Conservation (phyloP, 805 yeast genomes). For the Wickerhamomyces kurtzmanii region DNA sequence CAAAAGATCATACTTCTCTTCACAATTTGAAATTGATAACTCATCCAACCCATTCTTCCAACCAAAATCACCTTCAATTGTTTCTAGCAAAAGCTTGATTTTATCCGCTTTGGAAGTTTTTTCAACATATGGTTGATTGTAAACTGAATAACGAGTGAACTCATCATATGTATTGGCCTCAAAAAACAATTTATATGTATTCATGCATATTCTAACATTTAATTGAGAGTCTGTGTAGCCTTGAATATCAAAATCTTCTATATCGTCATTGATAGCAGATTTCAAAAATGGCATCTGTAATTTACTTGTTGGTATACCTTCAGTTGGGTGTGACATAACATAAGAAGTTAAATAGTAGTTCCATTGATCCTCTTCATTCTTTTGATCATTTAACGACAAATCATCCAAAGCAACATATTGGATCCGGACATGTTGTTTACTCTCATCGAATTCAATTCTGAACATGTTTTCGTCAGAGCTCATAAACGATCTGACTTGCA, state of each 20-base stretch:
- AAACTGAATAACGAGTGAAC: slow-evolving; percentile 54
- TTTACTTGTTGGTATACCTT: slow-evolving; percentile 76
- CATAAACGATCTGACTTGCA: slow-evolving; percentile 78
- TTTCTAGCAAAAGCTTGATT: slow-evolving; percentile 22
- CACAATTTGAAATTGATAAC: slow-evolving; percentile 19
- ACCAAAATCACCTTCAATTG: slow-evolving; percentile 44
- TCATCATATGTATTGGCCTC: slow-evolving; percentile 74
- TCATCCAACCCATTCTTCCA: slow-evolving; percentile 42
- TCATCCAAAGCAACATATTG: slow-evolving; percentile 86
- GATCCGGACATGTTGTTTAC: slow-evolving; percentile 44
- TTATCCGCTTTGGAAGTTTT: slow-evolving; percentile 23
- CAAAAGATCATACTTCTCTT: slow-evolving; percentile 13
- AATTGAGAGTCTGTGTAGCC: slow-evolving; percentile 63
- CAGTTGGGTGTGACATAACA: slow-evolving; percentile 94
- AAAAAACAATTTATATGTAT: slow-evolving; percentile 72
- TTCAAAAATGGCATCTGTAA: slow-evolving; percentile 74
- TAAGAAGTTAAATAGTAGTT: slow-evolving; percentile 90
- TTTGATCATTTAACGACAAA: slow-evolving; percentile 65
- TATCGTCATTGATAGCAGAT: slow-evolving; percentile 42
- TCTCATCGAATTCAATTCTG: slow-evolving; percentile 63
- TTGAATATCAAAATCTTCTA: slow-evolving; percentile 40
- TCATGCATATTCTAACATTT: slow-evolving; percentile 69
- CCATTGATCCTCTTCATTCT: slow-evolving; percentile 73
- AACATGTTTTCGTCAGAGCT: slow-evolving; percentile 88
- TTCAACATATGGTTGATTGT: slow-evolving; percentile 21